Conservation (phyloP, 2,329 filamentous ascomycete species). For the Tolypocladium pustulatum region DNA sequence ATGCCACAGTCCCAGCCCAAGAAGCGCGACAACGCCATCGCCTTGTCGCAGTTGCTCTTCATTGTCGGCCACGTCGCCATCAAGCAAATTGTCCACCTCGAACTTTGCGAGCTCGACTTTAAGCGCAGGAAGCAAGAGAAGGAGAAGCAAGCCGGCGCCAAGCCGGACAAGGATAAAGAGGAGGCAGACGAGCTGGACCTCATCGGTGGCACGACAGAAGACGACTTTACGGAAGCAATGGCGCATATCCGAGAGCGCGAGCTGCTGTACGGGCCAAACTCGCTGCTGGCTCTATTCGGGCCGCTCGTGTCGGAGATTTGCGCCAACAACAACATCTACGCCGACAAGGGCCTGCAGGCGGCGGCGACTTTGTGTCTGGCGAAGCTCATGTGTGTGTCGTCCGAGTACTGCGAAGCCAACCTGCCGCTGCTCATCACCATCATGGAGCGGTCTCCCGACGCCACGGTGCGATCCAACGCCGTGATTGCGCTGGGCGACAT, state of each 20-base stretch:
- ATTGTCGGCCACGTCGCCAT: constrained; percentile 94
- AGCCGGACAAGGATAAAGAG: constrained; percentile 38
- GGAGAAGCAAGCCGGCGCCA: constrained; percentile 50
- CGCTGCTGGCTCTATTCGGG: constrained; percentile 81
- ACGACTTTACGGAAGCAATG: constrained; percentile 84
- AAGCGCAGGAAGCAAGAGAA: constrained; percentile 91
- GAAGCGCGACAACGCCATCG: constrained; percentile 57
- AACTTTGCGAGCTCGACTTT: constrained; percentile 95
- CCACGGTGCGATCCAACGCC: constrained; percentile 88
- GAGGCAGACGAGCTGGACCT: constrained; percentile 87
- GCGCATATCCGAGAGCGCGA: constrained; percentile 75
- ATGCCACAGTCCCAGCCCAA: constrained; percentile 24
- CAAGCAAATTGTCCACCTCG: constrained; percentile 97
- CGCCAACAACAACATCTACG: constrained; percentile 85
- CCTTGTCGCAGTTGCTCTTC: constrained; percentile 83
- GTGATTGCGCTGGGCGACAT: constrained; percentile 97
- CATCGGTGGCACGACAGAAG: constrained; percentile 91
- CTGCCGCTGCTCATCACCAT: constrained; percentile 93
- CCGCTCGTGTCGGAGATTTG: constrained; percentile 89
- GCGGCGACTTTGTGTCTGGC: constrained; percentile 90
- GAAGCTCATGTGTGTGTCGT: constrained; percentile 97
- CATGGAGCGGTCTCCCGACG: constrained; percentile 85
- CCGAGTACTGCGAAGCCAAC: constrained; percentile 91
- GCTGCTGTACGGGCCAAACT: constrained; percentile 70
- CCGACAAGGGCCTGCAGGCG: constrained; percentile 80